These are phyloP conservation scores for Madurella mycetomatis DNA, from an alignment of 2,329 filamentous ascomycete species.

Conservation along the genomic window DNA sequence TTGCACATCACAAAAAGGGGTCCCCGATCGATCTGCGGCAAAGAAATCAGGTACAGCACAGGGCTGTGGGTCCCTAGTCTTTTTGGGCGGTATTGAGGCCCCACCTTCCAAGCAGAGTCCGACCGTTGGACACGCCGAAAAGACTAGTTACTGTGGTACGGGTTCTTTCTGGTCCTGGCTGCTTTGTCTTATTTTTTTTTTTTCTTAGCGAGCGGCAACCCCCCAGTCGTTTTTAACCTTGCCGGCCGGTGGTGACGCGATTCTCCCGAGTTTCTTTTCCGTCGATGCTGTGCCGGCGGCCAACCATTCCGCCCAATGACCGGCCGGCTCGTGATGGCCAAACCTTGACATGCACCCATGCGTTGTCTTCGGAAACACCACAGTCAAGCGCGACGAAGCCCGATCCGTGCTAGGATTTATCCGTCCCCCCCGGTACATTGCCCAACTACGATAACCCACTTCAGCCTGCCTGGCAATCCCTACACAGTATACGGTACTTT, in stretches of 20 bases:
- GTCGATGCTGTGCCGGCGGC: background rate
- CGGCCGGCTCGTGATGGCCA: slow-evolving; percentile 4
- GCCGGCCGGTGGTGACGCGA: background rate
- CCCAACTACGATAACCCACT: background rate
- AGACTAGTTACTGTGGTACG: no score
- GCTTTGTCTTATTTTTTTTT: no score
- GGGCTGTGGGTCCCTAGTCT: background rate
- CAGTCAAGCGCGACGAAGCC: background rate
- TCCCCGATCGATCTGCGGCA: slow-evolving; percentile 7
- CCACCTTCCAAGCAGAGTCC: background rate
- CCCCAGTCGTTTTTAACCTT: background rate
- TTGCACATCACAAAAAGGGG: background rate
- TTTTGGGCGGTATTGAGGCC: background rate
- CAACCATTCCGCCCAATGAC: background rate
- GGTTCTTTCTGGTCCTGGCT: background rate
- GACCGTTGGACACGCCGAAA: slow-evolving; percentile 1
- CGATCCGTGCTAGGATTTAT: slow-evolving; percentile 8
- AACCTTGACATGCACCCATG: slow-evolving; percentile 15
- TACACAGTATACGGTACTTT: background rate
- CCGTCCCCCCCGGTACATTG: background rate
- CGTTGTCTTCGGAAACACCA: background rate
- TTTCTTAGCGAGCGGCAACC: background rate
- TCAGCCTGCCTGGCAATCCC: background rate
- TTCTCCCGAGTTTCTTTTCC: background rate
- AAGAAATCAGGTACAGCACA: slow-evolving; percentile 10